A percentile compares a stretch with the other conserved stretches of the same genome.
Conservation (phyloP, 2,329 filamentous ascomycete genomes). For the Botrytis galanthina region DNA sequence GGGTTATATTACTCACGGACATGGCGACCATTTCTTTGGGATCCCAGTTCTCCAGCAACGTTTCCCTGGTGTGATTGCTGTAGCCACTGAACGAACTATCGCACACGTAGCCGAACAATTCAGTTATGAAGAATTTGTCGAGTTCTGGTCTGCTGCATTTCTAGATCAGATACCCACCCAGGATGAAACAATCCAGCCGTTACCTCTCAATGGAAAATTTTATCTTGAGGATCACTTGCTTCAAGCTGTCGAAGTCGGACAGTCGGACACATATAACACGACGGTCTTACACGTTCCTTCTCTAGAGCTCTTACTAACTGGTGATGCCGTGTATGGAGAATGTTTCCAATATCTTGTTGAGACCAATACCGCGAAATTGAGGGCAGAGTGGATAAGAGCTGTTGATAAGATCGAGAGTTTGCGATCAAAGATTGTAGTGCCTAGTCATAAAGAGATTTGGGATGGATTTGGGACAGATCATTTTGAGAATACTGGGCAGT, state of each 20-base stretch:
- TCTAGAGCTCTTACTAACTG: slow-evolving; percentile 37
- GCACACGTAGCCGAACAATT: slow-evolving; percentile 13
- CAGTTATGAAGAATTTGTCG: not conserved
- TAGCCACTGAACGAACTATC: slow-evolving; percentile 5
- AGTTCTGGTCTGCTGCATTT: slow-evolving; percentile 8
- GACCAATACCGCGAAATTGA: slow-evolving; percentile 32
- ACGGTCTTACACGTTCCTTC: slow-evolving; percentile 38
- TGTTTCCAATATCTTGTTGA: slow-evolving; percentile 39
- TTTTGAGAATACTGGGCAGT: slow-evolving; percentile 32
- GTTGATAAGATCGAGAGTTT: slow-evolving; percentile 37
- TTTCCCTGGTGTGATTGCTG: slow-evolving; percentile 34
- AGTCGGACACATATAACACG: slow-evolving; percentile 36
- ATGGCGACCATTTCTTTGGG: slow-evolving; percentile 44
- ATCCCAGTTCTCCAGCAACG: slow-evolving; percentile 33
- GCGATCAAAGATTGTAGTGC: slow-evolving; percentile 36
- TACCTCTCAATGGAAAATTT: not conserved
- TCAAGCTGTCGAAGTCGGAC: slow-evolving; percentile 31
- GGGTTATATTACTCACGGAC: slow-evolving; percentile 45
- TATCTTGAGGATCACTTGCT: slow-evolving; percentile 1
- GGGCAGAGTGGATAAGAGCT: slow-evolving; percentile 37
- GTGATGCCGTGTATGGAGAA: slow-evolving; percentile 41
- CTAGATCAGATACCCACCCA: slow-evolving; percentile 8
- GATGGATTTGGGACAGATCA: slow-evolving; percentile 33
- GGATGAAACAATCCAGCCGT: slow-evolving; percentile 1
- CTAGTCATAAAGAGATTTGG: slow-evolving; percentile 34